These are phyloP conservation scores for Chalaropsis thielavioides DNA, from an alignment of 2,329 filamentous ascomycete species.

Conservation along the genomic window DNA sequence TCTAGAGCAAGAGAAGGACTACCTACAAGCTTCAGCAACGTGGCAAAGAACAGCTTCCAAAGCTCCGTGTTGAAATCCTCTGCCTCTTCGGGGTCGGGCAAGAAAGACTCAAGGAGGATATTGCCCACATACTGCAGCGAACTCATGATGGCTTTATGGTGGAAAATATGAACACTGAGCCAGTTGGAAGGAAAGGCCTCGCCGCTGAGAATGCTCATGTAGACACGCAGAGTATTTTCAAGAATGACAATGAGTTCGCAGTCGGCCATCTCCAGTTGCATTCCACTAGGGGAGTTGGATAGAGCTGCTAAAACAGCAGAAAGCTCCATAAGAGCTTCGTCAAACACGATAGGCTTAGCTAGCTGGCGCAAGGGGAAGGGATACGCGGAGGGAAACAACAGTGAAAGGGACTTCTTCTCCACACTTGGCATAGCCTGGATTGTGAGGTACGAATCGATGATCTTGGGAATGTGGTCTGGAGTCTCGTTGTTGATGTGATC, in stretches of 20 bases:
- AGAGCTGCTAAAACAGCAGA: slow-evolving; percentile 75
- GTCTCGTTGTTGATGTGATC: slow-evolving; percentile 65
- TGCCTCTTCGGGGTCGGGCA: slow-evolving; percentile 81
- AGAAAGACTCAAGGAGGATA: slow-evolving; percentile 66
- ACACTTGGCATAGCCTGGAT: slow-evolving; percentile 45
- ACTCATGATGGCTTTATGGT: slow-evolving; percentile 79
- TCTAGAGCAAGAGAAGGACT: slow-evolving; percentile 82
- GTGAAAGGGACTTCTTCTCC: slow-evolving; percentile 55
- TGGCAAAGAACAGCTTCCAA: slow-evolving; percentile 88
- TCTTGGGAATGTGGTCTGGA: slow-evolving; percentile 77
- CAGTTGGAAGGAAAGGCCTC: slow-evolving; percentile 80
- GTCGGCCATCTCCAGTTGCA: slow-evolving; percentile 60
- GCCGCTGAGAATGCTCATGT: slow-evolving; percentile 77
- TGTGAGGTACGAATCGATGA: slow-evolving; percentile 75
- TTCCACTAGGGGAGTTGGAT: slow-evolving; percentile 51
- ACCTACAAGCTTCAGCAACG: slow-evolving; percentile 74
- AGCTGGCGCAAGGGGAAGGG: slow-evolving; percentile 69
- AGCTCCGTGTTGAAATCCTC: slow-evolving; percentile 85
- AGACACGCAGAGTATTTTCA: slow-evolving; percentile 65
- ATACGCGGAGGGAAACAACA: slow-evolving; percentile 80
- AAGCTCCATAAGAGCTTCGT: slow-evolving; percentile 78
- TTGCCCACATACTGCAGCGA: slow-evolving; percentile 69
- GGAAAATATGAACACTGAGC: slow-evolving; percentile 86
- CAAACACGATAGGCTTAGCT: slow-evolving; percentile 48
- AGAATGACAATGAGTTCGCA: slow-evolving; percentile 62